A percentile compares a stretch with the other conserved stretches of the same genome.
Conservation (phyloP, 2,329 filamentous ascomycete genomes). For the Chaetomiaceae sp. region DNA sequence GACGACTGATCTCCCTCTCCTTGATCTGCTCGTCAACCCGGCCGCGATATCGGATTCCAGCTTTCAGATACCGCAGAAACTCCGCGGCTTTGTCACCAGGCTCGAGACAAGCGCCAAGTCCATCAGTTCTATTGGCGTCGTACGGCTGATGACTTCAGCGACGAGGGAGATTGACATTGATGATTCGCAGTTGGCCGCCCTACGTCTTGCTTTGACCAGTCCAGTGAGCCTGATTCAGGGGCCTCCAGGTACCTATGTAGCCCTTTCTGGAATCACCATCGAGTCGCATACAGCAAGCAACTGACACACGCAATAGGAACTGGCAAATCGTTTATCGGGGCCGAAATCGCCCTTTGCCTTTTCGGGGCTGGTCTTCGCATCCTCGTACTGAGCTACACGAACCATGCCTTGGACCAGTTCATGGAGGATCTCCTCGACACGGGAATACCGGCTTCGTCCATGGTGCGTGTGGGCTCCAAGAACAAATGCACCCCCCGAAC, state of each 20-base stretch:
- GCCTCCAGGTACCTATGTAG: constrained; percentile 58
- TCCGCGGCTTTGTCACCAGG: not conserved
- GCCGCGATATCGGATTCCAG: constrained; percentile 3
- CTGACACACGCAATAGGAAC: constrained; percentile 49
- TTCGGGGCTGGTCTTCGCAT: constrained; percentile 49
- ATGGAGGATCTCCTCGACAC: constrained; percentile 58
- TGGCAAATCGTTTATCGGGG: constrained; percentile 71
- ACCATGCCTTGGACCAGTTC: constrained; percentile 63
- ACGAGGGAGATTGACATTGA: constrained; percentile 19
- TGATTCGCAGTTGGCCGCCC: constrained; percentile 50
- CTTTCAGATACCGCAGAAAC: constrained; percentile 7
- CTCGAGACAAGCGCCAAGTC: not conserved
- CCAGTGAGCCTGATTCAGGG: constrained; percentile 63
- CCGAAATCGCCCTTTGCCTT: constrained; percentile 54
- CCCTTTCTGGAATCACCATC: too few species aligned
- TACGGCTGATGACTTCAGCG: constrained; percentile 8
- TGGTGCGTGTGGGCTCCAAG: constrained; percentile 62
- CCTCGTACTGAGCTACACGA: constrained; percentile 63
- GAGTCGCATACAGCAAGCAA: too few species aligned
- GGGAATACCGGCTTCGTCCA: constrained; percentile 44
- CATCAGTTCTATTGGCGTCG: not conserved
- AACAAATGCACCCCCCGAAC: constrained; percentile 51
- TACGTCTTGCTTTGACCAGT: constrained; percentile 49
- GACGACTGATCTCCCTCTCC: constrained; percentile 51
- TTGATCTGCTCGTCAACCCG: constrained; percentile 44